Conservation (phyloP, 176 grass and related monocot species). For the Cocos nucifera region DNA sequence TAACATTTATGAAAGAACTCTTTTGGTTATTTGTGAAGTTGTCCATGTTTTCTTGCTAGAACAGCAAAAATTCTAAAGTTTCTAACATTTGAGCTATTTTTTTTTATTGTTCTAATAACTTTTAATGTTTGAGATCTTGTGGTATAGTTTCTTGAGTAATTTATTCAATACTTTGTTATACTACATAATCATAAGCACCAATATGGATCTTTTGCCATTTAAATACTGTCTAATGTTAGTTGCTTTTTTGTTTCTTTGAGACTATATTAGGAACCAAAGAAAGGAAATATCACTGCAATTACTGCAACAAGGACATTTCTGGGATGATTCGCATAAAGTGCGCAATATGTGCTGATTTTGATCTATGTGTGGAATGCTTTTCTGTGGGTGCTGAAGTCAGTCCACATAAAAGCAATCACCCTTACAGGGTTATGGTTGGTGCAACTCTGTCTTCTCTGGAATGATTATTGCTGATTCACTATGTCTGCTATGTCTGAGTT, state of each 20-base stretch:
- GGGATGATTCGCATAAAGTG: constrained; percentile 97
- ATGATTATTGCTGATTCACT: constrained; percentile 3
- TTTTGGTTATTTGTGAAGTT: too few species aligned
- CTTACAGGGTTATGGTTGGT: constrained; percentile 95
- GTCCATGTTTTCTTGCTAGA: too few species aligned
- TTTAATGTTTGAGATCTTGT: too few species aligned
- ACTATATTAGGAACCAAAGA: constrained; percentile 35
- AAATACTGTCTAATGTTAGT: neutral
- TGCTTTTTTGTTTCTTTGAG: neutral
- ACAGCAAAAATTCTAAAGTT: too few species aligned
- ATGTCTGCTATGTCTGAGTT: too few species aligned
- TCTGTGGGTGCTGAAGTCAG: constrained; percentile 89
- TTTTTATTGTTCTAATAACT: too few species aligned
- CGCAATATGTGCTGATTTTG: constrained; percentile 89
- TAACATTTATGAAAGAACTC: too few species aligned
- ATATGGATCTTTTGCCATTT: neutral
- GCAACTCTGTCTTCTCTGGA: neutral
- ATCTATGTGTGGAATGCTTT: constrained; percentile 96
- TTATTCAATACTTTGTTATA: too few species aligned
- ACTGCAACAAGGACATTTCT: constrained; percentile 98
- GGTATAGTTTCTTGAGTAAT: too few species aligned
- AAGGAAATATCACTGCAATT: constrained; percentile 98
- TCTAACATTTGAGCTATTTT: too few species aligned
- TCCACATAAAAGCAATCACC: constrained; percentile 78
- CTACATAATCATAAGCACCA: too few species aligned